Evolutionary conservation across 768 basidiomycete species (phyloP).

Genomic region (Tulasnella sp.): DNA sequence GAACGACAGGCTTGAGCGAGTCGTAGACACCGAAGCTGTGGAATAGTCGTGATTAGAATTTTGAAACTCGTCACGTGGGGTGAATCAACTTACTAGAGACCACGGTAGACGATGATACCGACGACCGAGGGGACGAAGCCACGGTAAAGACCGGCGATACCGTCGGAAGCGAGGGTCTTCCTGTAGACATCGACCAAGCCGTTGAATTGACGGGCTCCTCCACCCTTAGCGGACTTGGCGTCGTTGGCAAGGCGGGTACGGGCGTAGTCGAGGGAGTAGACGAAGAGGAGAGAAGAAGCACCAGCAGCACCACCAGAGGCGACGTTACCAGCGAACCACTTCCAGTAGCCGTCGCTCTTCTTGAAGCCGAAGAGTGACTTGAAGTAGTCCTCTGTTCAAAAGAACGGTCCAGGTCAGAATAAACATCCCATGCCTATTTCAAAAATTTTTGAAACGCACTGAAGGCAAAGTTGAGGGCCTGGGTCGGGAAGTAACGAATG

Average conservation of each 20-base stretch:
- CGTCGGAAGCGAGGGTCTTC: constrained; percentile 97
- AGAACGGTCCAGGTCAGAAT: constrained; percentile 16
- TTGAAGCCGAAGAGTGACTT: constrained; percentile 99
- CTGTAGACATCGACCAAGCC: constrained; percentile 96
- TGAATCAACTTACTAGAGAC: constrained; percentile 64
- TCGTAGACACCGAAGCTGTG: constrained; percentile 89
- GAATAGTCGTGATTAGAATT: neutral
- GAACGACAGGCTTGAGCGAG: constrained; percentile 94
- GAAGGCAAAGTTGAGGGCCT: constrained; percentile 99
- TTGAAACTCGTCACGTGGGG: neutral
- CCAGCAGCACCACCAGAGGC: constrained; percentile 99
- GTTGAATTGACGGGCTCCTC: constrained; percentile 96
- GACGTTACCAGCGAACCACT: constrained; percentile 97
- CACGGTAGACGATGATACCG: constrained; percentile 99
- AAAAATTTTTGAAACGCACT: constrained; percentile 61
- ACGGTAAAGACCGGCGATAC: constrained; percentile 99
- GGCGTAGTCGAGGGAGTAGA: constrained; percentile 99
- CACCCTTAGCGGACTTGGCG: constrained; percentile 93
- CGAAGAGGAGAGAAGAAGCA: constrained; percentile 97
- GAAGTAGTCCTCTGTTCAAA: constrained; percentile 86
- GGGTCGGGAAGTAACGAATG: constrained; percentile 99
- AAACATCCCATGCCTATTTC: constrained; percentile 25
- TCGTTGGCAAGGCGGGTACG: constrained; percentile 99
- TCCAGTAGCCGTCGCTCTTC: constrained; percentile 97
- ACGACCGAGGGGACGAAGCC: constrained; percentile 99